These are phyloP conservation scores for Trichothecium sympodiale DNA, from an alignment of 2,329 filamentous ascomycete genomes.

Conservation along the genomic window DNA sequence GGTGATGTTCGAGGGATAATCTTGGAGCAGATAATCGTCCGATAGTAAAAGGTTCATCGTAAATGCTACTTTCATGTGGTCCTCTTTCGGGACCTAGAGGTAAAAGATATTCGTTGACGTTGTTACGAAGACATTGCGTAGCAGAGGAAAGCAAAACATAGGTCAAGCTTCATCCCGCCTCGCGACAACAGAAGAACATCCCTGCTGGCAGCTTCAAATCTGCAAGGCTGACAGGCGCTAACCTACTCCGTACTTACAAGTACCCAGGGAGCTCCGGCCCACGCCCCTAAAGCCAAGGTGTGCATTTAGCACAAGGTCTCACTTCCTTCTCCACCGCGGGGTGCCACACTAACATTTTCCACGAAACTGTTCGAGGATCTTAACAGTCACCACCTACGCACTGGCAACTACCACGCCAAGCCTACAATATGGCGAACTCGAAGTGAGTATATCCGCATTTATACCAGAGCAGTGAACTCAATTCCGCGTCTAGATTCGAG, in stretches of 20 bases:
- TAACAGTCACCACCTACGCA: too few species aligned
- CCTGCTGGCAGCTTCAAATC: not conserved
- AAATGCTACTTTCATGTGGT: too few species aligned
- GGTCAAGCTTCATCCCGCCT: too few species aligned
- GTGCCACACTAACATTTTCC: slow-evolving; percentile 16
- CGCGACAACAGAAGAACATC: not conserved
- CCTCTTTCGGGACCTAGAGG: too few species aligned
- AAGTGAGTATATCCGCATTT: slow-evolving; percentile 26
- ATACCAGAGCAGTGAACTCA: slow-evolving; percentile 5
- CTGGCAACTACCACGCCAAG: not conserved
- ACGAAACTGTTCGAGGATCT: slow-evolving; percentile 5
- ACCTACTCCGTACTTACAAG: not conserved
- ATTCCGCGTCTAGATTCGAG: slow-evolving; percentile 56
- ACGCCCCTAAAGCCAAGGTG: slow-evolving; percentile 1
- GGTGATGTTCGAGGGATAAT: slow-evolving; percentile 84
- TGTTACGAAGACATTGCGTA: not conserved
- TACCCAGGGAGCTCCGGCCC: not conserved
- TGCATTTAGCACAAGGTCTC: slow-evolving; percentile 1
- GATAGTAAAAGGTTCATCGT: slow-evolving; percentile 49
- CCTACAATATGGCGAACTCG: slow-evolving; percentile 39
- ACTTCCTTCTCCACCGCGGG: slow-evolving; percentile 8
- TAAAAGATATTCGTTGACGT: too few species aligned
- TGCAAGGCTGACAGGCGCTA: slow-evolving; percentile 21
- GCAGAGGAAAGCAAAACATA: slow-evolving; percentile 1
- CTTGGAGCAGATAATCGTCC: slow-evolving; percentile 55